A percentile compares a stretch with the other conserved stretches of the same genome.
Evolutionary conservation across 768 basidiomycete genomes (phyloP).

Genomic region (Cyathus striatus): DNA sequence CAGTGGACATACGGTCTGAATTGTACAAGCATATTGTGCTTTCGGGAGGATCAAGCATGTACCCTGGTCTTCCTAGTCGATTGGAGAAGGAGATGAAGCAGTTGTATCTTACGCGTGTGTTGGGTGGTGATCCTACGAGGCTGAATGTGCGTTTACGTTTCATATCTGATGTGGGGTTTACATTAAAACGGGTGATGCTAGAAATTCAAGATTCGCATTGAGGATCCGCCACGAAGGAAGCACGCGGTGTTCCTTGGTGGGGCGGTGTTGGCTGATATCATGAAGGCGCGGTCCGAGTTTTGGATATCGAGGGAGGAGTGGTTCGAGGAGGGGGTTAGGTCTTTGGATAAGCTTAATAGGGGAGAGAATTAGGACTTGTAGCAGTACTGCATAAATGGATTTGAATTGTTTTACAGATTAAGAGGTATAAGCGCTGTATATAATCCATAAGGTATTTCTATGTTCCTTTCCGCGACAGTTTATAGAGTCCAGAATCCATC

Average conservation of each 20-base stretch:
- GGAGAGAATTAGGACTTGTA: constrained; percentile 46
- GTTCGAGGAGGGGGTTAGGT: constrained; percentile 81
- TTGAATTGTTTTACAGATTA: no score
- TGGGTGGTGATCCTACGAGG: constrained; percentile 76
- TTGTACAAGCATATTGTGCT: constrained; percentile 98
- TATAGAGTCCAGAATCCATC: constrained; percentile 35
- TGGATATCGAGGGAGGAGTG: constrained; percentile 95
- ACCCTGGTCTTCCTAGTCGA: constrained; percentile 93
- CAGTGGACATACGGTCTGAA: constrained; percentile 84
- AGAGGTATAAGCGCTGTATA: no score
- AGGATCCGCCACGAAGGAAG: constrained; percentile 96
- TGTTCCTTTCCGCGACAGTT: no score
- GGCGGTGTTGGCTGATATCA: constrained; percentile 97
- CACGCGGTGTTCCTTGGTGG: constrained; percentile 99
- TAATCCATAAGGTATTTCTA: no score
- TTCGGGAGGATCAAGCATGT: constrained; percentile 98
- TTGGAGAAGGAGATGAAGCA: constrained; percentile 99
- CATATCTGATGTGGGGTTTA: background rate
- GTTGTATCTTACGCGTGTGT: constrained; percentile 88
- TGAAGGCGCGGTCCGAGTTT: constrained; percentile 92
- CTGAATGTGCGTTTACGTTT: constrained; percentile 63
- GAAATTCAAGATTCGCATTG: constrained; percentile 99
- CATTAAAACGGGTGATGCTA: constrained; percentile 24
- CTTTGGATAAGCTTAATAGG: constrained; percentile 84
- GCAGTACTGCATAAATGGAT: no score